Evolutionary conservation across 2,329 filamentous ascomycete species (phyloP).

Genomic region (Calonectria pseudoreteaudii): DNA sequence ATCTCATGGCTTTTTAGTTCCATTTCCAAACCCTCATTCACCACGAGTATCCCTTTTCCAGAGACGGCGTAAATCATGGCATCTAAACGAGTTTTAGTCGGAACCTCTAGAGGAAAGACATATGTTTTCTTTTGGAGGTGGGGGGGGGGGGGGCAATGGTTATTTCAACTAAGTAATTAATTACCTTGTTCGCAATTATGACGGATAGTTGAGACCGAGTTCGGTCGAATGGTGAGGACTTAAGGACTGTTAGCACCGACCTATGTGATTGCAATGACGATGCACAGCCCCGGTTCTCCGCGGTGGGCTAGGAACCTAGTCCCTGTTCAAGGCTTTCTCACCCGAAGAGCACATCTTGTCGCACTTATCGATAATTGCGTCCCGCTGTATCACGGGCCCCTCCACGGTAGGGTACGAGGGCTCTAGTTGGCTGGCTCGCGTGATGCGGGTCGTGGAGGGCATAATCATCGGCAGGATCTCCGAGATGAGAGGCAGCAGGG

Average conservation of each 20-base stretch:
- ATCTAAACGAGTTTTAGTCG: slow-evolving; percentile 56
- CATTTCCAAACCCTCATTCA: slow-evolving; percentile 64
- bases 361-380: slow-evolving; percentile 73
- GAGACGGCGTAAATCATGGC: slow-evolving; percentile 75
- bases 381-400: slow-evolving; percentile 50
- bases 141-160: neutral
- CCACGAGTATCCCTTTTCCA: slow-evolving; percentile 71
- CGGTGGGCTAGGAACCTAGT: neutral
- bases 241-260: slow-evolving; percentile 24
- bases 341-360: slow-evolving; percentile 76
- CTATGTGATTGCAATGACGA: neutral
- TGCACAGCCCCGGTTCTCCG: neutral
- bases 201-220: slow-evolving; percentile 71
- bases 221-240: slow-evolving; percentile 74
- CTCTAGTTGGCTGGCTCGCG: slow-evolving; percentile 60
- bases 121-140: neutral
- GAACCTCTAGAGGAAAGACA: neutral
- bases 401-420: slow-evolving; percentile 48
- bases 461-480: slow-evolving; percentile 71
- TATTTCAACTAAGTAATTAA: slow-evolving; percentile 26
- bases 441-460: slow-evolving; percentile 68
- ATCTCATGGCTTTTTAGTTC: slow-evolving; percentile 67
- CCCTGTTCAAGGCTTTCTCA: slow-evolving; percentile 48
- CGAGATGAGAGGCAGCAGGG: slow-evolving; percentile 66
- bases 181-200: slow-evolving; percentile 77